Conservation (phyloP, 2,329 filamentous ascomycete genomes). For the Diaporthe aspalathi region DNA sequence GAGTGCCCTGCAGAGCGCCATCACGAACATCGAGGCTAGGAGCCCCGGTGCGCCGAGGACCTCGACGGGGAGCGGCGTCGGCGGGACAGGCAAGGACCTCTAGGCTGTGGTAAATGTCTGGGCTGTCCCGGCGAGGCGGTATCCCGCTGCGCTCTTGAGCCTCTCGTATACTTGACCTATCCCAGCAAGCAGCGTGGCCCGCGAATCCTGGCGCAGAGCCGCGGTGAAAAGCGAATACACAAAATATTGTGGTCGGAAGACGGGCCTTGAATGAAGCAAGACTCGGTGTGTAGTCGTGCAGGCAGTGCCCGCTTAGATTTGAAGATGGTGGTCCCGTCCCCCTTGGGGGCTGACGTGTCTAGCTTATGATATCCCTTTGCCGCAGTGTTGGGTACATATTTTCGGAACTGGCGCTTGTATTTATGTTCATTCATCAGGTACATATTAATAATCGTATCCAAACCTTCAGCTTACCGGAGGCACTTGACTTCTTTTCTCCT, state of each 20-base stretch:
- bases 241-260: not conserved
- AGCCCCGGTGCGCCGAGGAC: constrained; percentile 43
- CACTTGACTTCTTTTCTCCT: not conserved
- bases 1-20: constrained; percentile 86
- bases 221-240: not conserved
- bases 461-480: not conserved
- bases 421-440: not conserved
- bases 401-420: constrained; percentile 8
- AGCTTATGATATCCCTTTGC: constrained; percentile 39
- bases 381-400: constrained; percentile 32
- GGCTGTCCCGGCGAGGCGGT: not conserved
- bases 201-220: not conserved
- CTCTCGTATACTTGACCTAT: not conserved
- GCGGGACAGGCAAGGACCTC: constrained; percentile 15
- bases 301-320: not conserved
- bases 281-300: not conserved
- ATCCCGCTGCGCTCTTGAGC: not conserved
- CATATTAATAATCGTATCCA: not conserved
- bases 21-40: constrained; percentile 78
- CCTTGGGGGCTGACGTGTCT: constrained; percentile 11
- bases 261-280: not conserved
- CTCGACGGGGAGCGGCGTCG: constrained; percentile 37
- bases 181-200: not conserved
- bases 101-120: constrained; percentile 31
- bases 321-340: constrained; percentile 16